Base-by-base conservation (phyloP, 2,329 filamentous ascomycete species). In the Zasmidium angulare region DNA sequence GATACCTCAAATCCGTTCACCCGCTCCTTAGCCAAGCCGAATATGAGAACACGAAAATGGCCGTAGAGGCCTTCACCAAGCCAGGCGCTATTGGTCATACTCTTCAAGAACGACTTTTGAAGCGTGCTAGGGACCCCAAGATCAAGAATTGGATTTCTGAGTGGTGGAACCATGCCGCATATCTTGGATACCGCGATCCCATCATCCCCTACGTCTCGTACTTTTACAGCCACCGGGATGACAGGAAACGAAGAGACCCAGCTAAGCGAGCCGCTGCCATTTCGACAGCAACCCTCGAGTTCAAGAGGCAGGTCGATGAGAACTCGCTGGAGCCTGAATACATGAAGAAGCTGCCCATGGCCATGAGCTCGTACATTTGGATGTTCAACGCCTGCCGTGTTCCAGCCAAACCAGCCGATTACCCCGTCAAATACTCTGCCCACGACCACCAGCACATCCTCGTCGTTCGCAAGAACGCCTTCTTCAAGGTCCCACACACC, bases 121-220 rank as follows among this genome's bases (percentile, higher is more conserved):
- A 89, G 59, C 86, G 87, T 64, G 85, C 90, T 63, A 89, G 91
- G 68, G 86, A 96, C 66, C 88, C 93, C 52, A 88, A 89, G 63
- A 79, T 84, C 74, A 91, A 89, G 80, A 99, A 98, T 79, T 99
- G 95, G 95, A 83, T 99, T 58, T 87, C 89, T 68, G 93, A 99
- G 69, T 99, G 95, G 95, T 99, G 95, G 95, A 98, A 99, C 76
- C 86, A 96, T 55, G 86, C 87, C 3, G 95, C 95, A 59, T 99
- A 99, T 78, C 86, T 99, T 66, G 84, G 80, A 66, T 98, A 98
- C 81, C 89, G 93, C 66, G 95, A 98, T 75, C 95, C 95, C 1
- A 91, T 99, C 50, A 90, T 98, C 19, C 95, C 95, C 62, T 99
- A 98, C 74, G 95, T 99, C 72, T 96, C 91, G 77, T 99, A 99